Conservation (phyloP, 495 filamentous ascomycete species). For the Tuber melanosporum region DNA sequence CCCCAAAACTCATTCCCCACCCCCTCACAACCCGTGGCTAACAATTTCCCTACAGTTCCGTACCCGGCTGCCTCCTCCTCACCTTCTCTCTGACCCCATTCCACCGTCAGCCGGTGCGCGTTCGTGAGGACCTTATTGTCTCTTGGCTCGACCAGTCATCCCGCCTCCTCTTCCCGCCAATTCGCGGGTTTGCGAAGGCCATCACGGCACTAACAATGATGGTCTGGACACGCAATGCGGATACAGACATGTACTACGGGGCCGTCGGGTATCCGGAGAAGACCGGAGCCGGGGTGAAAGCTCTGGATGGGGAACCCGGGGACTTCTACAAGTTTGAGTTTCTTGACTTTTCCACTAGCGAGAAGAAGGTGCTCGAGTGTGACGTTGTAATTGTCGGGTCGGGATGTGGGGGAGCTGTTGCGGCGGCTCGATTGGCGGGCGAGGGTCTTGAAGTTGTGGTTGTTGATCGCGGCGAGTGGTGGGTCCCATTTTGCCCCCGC, state of each 20-base stretch:
- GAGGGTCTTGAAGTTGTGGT: slow-evolving; percentile 69
- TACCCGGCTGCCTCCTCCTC: slow-evolving; percentile 59
- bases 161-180: slow-evolving; percentile 52
- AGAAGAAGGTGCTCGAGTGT: slow-evolving; percentile 53
- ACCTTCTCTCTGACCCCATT: slow-evolving; percentile 60
- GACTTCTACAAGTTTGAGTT: slow-evolving; percentile 47
- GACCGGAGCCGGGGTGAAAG: slow-evolving; percentile 48
- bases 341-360: slow-evolving; percentile 47
- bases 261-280: slow-evolving; percentile 58
- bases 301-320: slow-evolving; percentile 5
- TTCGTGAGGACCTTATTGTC: slow-evolving; percentile 52
- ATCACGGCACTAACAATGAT: slow-evolving; percentile 53
- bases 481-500: not conserved
- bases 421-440: slow-evolving; percentile 71
- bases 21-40: not conserved
- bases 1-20: not conserved
- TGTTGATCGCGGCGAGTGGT: slow-evolving; percentile 74
- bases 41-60: slow-evolving; percentile 50
- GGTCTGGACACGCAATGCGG: slow-evolving; percentile 56
- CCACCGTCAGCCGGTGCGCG: slow-evolving; percentile 55
- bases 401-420: slow-evolving; percentile 79
- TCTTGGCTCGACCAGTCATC: slow-evolving; percentile 52
- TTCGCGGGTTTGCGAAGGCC: slow-evolving; percentile 54
- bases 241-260: slow-evolving; percentile 53
- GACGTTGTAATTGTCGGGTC: slow-evolving; percentile 83